These are phyloP conservation scores for Alternaria gansuensis DNA, from an alignment of 2,329 filamentous ascomycete genomes.

Conservation along the genomic window DNA sequence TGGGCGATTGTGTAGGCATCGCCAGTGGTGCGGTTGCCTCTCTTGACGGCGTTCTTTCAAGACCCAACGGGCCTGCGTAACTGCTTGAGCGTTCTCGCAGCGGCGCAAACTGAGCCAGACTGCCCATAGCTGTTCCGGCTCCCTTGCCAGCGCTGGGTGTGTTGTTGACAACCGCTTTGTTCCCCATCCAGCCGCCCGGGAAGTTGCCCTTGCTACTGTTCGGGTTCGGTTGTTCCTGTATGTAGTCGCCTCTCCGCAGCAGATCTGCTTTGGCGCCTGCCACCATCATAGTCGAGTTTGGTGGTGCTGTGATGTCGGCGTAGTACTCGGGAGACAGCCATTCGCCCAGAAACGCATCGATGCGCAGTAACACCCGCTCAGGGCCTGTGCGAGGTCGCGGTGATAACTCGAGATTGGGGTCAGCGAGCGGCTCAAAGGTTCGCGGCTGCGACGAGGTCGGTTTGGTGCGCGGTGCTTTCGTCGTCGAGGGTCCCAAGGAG, in stretches of 20 bases:
- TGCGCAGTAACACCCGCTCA: conserved; percentile 65
- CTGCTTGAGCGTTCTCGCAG: conserved; percentile 60
- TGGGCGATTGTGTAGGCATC: conserved; percentile 24
- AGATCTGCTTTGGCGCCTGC: conserved; percentile 88
- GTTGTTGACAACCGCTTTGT: conserved; percentile 37
- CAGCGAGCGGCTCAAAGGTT: conserved; percentile 47
- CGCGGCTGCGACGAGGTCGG: conserved; percentile 36
- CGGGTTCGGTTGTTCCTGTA: conserved; percentile 56
- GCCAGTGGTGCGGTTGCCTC: conserved; percentile 32
- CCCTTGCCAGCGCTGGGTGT: conserved; percentile 34
- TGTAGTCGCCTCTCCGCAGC: conserved; percentile 74
- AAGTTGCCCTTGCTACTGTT: conserved; percentile 59
- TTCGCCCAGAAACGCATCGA: conserved; percentile 94
- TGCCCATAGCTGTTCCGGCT: conserved; percentile 42
- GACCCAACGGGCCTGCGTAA: conserved; percentile 33
- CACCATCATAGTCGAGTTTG: conserved; percentile 85
- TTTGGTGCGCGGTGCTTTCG: conserved; percentile 26
- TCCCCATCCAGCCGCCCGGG: conserved; percentile 64
- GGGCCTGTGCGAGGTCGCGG: conserved; percentile 48
- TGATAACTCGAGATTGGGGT: conserved; percentile 49
- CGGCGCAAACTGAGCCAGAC: conserved; percentile 51
- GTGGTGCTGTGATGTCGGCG: conserved; percentile 88
- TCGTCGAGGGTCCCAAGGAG: conserved; percentile 21
- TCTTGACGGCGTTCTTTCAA: conserved; percentile 39
- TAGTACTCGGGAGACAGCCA: conserved; percentile 96